Percentiles rank a stretch among this genome's conserved stretches.
phyloP scores from a whole-genome alignment of 2,329 filamentous ascomycete genomes.

The Colletotrichum filicis region DNA sequence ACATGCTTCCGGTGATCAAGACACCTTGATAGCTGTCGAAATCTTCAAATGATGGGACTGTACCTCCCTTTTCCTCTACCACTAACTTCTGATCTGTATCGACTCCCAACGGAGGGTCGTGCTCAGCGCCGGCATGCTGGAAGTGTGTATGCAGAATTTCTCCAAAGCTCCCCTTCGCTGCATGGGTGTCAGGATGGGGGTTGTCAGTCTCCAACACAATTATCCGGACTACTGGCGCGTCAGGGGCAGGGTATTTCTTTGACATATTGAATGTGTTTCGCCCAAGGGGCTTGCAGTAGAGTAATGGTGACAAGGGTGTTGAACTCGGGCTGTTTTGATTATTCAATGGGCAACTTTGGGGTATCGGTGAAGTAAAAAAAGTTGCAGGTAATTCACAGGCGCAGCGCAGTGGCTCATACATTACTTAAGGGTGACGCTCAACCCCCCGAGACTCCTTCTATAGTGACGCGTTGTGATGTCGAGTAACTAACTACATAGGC shows the following conservation, averaged over 20 bases:
- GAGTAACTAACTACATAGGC: neutral
- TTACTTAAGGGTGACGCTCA: conserved; percentile 7
- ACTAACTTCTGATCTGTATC: conserved; percentile 66
- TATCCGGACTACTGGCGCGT: conserved; percentile 43
- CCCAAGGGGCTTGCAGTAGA: neutral
- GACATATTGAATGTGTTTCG: neutral
- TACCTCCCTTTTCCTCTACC: conserved; percentile 59
- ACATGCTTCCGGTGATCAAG: conserved; percentile 77
- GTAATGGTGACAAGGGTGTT: neutral
- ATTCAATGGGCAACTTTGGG: neutral
- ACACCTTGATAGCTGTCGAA: conserved; percentile 76
- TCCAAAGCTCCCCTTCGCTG: conserved; percentile 63
- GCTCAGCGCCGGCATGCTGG: conserved; percentile 58
- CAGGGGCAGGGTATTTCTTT: conserved; percentile 26
- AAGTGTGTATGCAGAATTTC: conserved; percentile 64
- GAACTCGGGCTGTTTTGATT: neutral
- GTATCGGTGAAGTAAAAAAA: neutral
- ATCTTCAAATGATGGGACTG: conserved; percentile 58
- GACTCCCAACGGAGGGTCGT: conserved; percentile 64
- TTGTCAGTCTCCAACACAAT: conserved; percentile 70
- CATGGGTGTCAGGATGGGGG: conserved; percentile 61
- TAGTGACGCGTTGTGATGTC: conserved; percentile 20
- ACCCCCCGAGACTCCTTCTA: neutral
- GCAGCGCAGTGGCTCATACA: neutral
- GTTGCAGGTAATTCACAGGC: conserved; percentile 3